Evolutionary conservation across 208 protist species (phyloP).

Genomic region (Acanthamoeba polyphaga): DNA sequence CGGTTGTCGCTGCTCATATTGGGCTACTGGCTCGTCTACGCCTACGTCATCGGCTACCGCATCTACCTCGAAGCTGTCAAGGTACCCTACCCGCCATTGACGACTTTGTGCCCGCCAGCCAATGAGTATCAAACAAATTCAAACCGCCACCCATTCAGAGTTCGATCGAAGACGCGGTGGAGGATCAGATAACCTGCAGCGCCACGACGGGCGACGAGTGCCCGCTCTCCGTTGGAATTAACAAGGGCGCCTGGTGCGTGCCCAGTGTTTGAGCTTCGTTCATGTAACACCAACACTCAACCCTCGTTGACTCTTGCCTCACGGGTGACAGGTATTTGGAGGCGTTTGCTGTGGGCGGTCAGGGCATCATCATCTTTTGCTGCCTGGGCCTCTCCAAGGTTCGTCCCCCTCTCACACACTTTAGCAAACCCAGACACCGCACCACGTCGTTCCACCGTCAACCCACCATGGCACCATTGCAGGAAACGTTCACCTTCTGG

Average conservation of each 20-base stretch:
- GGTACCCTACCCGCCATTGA: too few species aligned
- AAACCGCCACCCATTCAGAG: background rate
- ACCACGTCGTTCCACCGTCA: background rate
- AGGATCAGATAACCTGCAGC: background rate
- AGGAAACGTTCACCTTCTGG: conserved; percentile 2
- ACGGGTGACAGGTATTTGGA: background rate
- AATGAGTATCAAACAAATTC: background rate
- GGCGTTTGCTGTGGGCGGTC: background rate
- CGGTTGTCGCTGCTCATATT: conserved; percentile 3
- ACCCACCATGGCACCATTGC: background rate
- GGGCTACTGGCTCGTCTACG: conserved; percentile 32
- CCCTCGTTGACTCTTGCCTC: background rate
- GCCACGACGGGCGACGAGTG: background rate
- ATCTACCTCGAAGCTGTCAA: conserved; percentile 22
- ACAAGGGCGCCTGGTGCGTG: background rate
- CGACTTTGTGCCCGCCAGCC: background rate
- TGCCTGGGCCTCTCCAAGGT: conserved; percentile 11
- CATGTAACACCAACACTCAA: too few species aligned
- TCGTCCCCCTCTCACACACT: background rate
- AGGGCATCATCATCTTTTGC: conserved; percentile 29
- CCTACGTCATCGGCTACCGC: conserved; percentile 39
- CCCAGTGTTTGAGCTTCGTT: background rate
- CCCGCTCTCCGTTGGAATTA: background rate
- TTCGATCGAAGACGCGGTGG: background rate
- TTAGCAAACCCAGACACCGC: background rate